These are phyloP conservation scores for Umbelopsis ramanniana DNA, from an alignment of 192 early-diverging fungal species.

Conservation along the genomic window DNA sequence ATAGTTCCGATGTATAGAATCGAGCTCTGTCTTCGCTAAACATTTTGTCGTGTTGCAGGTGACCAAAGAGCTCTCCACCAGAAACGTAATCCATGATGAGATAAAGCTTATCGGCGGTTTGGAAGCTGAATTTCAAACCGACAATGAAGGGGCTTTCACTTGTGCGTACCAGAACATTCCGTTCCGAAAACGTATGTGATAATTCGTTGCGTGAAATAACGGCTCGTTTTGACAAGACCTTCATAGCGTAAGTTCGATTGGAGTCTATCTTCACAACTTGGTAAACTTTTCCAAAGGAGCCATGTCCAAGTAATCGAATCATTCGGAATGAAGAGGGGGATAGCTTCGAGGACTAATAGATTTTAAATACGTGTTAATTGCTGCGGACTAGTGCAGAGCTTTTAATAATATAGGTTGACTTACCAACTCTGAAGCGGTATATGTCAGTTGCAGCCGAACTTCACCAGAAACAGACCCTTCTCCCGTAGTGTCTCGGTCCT, in stretches of 20 bases:
- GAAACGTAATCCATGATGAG: slow-evolving; percentile 81
- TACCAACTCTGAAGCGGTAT: slow-evolving; percentile 30
- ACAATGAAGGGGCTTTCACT: slow-evolving; percentile 74
- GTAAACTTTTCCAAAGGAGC: slow-evolving; percentile 82
- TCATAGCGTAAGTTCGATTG: slow-evolving; percentile 82
- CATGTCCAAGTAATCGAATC: slow-evolving; percentile 76
- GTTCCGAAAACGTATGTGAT: slow-evolving; percentile 75
- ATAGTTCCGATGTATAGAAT: slow-evolving; percentile 73
- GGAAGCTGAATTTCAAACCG: slow-evolving; percentile 78
- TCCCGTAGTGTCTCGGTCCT: slow-evolving; percentile 29
- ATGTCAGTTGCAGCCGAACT: slow-evolving; percentile 50
- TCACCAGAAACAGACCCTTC: slow-evolving; percentile 44
- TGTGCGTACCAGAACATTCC: slow-evolving; percentile 73
- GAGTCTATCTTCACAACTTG: slow-evolving; percentile 83
- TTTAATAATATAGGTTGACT: not conserved
- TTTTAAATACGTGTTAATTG: slow-evolving; percentile 30
- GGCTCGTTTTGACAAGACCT: slow-evolving; percentile 76
- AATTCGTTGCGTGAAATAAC: slow-evolving; percentile 77
- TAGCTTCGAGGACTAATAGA: slow-evolving; percentile 40
- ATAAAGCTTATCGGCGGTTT: slow-evolving; percentile 76
- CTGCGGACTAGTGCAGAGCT: not conserved
- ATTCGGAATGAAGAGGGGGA: slow-evolving; percentile 64
- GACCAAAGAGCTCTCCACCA: slow-evolving; percentile 81
- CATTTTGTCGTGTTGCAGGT: slow-evolving; percentile 68
- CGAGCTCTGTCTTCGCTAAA: slow-evolving; percentile 67